Percentiles rank a stretch among this genome's conserved stretches.
Conservation (phyloP, 2,329 filamentous ascomycete genomes). For the Periconia sp. region DNA sequence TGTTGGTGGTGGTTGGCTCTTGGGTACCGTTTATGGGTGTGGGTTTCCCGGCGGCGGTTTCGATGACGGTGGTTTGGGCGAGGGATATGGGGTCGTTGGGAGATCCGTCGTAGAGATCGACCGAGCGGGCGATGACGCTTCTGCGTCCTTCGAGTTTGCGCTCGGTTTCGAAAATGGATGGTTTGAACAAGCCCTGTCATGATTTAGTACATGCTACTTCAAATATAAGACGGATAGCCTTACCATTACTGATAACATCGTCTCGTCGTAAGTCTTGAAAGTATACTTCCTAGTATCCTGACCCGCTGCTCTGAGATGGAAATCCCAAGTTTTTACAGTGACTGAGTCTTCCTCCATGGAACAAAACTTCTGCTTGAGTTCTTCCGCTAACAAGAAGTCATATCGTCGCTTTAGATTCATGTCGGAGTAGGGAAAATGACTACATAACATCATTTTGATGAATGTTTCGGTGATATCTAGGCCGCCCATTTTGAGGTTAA, state of each 20-base stretch:
- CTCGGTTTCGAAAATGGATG: conserved; percentile 80
- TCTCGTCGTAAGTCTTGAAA: conserved; percentile 97
- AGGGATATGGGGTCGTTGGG: conserved; percentile 87
- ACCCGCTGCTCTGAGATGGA: conserved; percentile 84
- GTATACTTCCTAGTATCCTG: conserved; percentile 89
- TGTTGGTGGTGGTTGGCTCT: conserved; percentile 33
- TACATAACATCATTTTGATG: conserved; percentile 96
- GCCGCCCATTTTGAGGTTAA: conserved; percentile 94
- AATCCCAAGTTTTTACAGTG: conserved; percentile 83
- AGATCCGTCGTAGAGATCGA: conserved; percentile 90
- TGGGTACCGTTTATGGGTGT: conserved; percentile 28
- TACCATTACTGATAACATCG: conserved; percentile 85
- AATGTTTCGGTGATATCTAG: conserved; percentile 92
- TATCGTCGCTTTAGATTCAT: conserved; percentile 90
- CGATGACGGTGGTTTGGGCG: conserved; percentile 72
- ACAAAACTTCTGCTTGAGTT: conserved; percentile 90
- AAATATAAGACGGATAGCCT: conserved; percentile 12
- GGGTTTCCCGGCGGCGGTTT: conserved; percentile 50
- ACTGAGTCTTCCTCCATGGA: conserved; percentile 90
- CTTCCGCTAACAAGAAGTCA: conserved; percentile 90
- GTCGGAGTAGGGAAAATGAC: conserved; percentile 92
- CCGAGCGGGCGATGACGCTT: conserved; percentile 81
- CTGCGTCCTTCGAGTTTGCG: conserved; percentile 78
- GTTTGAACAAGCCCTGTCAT: conserved; percentile 77
- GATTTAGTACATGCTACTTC: conserved; percentile 8